Evolutionary conservation across 2,329 filamentous ascomycete genomes (phyloP), one percentile per base, ranked within the genome.

Genomic region (Colletotrichum sp.): DNA sequence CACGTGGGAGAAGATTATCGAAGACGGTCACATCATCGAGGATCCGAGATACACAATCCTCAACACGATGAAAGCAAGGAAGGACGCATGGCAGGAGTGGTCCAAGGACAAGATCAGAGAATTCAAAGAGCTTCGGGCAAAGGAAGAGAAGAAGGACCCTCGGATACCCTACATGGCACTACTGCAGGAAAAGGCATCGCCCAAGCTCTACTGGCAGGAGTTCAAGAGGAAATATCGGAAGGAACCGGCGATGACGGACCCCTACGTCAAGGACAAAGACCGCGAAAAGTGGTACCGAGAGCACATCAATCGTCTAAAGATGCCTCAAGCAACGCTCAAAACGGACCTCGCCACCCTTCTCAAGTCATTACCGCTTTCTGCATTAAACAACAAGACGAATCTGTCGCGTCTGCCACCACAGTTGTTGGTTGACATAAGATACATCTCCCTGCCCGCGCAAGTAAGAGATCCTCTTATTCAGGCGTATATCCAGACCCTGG

Each of bases 161-260:
- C 89, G 91, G 63, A 94, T 98, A 78, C 92, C 93, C 1, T 99
- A 98, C 83, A 87, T 99, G 76, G 90, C 91, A 0, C 94, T 99
- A 78, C 88, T 99, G 34, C 92, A 96, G 78, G 91, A 93, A 65
- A 91, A 95, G 79, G 96, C 96, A 0, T 97, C 93, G 0, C 94
- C 95, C 0, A 99, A 98, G 85, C 89, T 99, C 2, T 99, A 98
- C 88, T 99, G 97, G 97, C 94, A 95, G 1, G 97, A 99, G 83
- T 99, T 99, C 86, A 95, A 95, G 80, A 90, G 97, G 39, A 99
- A 98, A 83, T 97, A 92, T 85, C 94, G 94, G 79, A 96, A 94
- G 78, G 96, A 98, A 78, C 85, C 91, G 0, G 90, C 93, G 69
- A 96, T 99, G 94, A 94, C 93, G 77, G 94, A 96, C 75, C 87